These are phyloP conservation scores for Trichophaea hybrida DNA, from an alignment of 2,329 filamentous ascomycete genomes.

Conservation along the genomic window DNA sequence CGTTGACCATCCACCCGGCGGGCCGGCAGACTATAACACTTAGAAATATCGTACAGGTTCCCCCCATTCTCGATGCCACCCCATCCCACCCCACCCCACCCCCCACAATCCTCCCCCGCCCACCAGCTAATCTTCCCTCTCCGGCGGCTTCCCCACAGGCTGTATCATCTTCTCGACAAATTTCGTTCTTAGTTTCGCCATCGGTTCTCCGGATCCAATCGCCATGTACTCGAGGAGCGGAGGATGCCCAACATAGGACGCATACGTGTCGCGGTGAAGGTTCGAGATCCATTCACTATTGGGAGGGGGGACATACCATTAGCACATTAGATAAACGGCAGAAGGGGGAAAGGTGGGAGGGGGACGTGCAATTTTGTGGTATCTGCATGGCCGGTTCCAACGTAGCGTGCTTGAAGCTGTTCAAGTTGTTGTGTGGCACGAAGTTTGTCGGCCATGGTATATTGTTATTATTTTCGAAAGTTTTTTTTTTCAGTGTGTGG, in stretches of 20 bases:
- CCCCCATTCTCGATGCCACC: background rate
- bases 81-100: no score
- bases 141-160: constrained; percentile 50
- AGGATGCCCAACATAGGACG: constrained; percentile 78
- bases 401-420: constrained; percentile 84
- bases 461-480: no score
- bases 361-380: constrained; percentile 61
- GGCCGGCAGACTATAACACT: background rate
- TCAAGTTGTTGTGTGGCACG: constrained; percentile 96
- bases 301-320: background rate
- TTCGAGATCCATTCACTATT: constrained; percentile 74
- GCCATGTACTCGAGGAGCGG: constrained; percentile 78
- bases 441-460: constrained; percentile 71
- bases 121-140: constrained; percentile 36
- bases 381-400: constrained; percentile 91
- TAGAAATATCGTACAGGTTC: background rate
- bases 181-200: constrained; percentile 62
- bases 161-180: constrained; percentile 69
- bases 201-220: constrained; percentile 72
- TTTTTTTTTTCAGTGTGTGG: no score
- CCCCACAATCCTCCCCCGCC: background rate
- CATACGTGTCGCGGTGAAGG: constrained; percentile 83
- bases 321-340: background rate
- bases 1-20: no score
- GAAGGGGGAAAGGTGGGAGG: background rate